A percentile compares a stretch with the other conserved stretches of the same genome.
Evolutionary conservation across 2,329 filamentous ascomycete species (phyloP).

Genomic region (Cadophora malorum): DNA sequence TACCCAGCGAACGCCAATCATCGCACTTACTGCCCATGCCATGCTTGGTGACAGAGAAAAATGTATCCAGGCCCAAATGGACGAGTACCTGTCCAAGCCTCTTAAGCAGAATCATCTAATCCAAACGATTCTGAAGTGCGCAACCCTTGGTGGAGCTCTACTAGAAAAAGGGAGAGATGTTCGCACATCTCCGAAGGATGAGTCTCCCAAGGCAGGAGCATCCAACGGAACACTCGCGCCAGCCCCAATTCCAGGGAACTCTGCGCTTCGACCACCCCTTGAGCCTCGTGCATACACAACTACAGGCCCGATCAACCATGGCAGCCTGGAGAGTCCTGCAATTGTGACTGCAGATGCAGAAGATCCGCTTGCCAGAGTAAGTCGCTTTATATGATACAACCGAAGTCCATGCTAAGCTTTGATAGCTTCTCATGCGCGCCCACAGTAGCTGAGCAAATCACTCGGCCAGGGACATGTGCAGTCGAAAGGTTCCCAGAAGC

Average conservation of each 20-base stretch:
- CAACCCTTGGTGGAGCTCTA: slow-evolving; percentile 84
- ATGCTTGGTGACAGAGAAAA: slow-evolving; percentile 99
- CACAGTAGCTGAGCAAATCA: slow-evolving; percentile 39
- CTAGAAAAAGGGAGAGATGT: slow-evolving; percentile 77
- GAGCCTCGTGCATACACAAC: slow-evolving; percentile 74
- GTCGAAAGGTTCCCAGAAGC: neutral
- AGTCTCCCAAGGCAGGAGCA: slow-evolving; percentile 32
- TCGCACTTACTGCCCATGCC: slow-evolving; percentile 94
- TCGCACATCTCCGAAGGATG: slow-evolving; percentile 46
- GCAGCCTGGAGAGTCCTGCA: slow-evolving; percentile 67
- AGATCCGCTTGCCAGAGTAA: slow-evolving; percentile 52
- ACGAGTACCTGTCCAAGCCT: slow-evolving; percentile 97
- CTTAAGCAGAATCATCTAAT: slow-evolving; percentile 97
- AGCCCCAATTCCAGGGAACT: slow-evolving; percentile 31
- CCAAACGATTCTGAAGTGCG: slow-evolving; percentile 96
- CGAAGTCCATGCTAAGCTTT: slow-evolving; percentile 33
- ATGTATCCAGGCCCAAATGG: slow-evolving; percentile 98
- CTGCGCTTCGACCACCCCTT: slow-evolving; percentile 55
- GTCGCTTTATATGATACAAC: slow-evolving; percentile 27
- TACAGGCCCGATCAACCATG: slow-evolving; percentile 61
- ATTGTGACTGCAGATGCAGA: slow-evolving; percentile 65
- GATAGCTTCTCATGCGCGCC: slow-evolving; percentile 46
- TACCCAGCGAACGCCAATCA: slow-evolving; percentile 87
- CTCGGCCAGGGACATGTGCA: neutral
- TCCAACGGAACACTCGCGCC: slow-evolving; percentile 33